phyloP scores from a whole-genome alignment of 192 early-diverging fungal genomes.

The Allomyces javanicus region DNA sequence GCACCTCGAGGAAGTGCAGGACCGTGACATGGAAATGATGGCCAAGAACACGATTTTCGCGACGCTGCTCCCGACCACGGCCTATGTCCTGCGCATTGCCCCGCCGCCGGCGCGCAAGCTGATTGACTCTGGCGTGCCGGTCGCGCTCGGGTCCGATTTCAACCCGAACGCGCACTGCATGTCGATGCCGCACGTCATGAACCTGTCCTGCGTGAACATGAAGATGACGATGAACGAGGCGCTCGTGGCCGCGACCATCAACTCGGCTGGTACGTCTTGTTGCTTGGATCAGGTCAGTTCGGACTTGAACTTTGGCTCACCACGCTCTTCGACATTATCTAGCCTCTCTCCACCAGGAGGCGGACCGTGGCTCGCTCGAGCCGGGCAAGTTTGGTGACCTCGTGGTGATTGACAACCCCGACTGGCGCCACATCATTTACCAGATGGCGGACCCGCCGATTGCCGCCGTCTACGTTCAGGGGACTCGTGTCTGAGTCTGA shows the following conservation, averaged over 20 bases:
- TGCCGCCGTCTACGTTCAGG: slow-evolving; percentile 8
- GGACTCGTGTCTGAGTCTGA: not conserved
- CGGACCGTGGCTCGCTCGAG: slow-evolving; percentile 6
- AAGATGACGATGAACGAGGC: slow-evolving; percentile 7
- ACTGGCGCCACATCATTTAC: slow-evolving; percentile 9
- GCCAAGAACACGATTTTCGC: slow-evolving; percentile 5
- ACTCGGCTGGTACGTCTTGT: slow-evolving; percentile 2
- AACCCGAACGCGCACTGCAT: slow-evolving; percentile 11
- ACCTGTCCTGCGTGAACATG: slow-evolving; percentile 8
- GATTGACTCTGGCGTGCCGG: slow-evolving; percentile 6
- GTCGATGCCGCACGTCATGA: slow-evolving; percentile 11
- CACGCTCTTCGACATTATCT: not conserved
- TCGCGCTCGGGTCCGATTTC: slow-evolving; percentile 6
- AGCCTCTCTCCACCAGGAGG: slow-evolving; percentile 4
- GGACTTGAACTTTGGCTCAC: too few relatives aligned
- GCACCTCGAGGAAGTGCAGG: slow-evolving; percentile 6
- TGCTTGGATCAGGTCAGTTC: too few relatives aligned
- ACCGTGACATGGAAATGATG: slow-evolving; percentile 6
- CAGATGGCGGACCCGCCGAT: slow-evolving; percentile 10
- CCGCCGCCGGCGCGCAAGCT: slow-evolving; percentile 9
- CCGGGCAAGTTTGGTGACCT: slow-evolving; percentile 9
- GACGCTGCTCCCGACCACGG: slow-evolving; percentile 9
- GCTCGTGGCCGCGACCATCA: slow-evolving; percentile 9
- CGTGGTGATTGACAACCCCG: slow-evolving; percentile 7
- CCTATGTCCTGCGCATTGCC: slow-evolving; percentile 8